A percentile compares a stretch with the other conserved stretches of the same genome.
phyloP scores from a whole-genome alignment of 148 eudicot species.

The Oxyria digyna region DNA sequence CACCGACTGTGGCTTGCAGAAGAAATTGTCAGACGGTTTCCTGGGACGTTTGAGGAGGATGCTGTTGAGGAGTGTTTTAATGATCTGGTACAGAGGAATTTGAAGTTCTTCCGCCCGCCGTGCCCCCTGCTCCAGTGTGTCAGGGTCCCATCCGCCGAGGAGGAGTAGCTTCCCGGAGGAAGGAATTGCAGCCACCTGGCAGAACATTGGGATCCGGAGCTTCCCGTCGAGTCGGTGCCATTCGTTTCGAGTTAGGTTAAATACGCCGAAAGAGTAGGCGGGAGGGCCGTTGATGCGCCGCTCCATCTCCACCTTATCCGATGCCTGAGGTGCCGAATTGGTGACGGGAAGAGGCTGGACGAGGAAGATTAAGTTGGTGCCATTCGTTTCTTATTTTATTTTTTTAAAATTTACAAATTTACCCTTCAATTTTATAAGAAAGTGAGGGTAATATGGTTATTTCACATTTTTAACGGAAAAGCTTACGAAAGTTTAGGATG shows the following conservation, averaged over 20 bases:
- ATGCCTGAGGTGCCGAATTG: neutral
- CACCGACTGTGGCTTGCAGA: conserved; percentile 38
- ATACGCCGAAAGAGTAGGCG: conserved; percentile 14
- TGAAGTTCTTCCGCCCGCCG: no score
- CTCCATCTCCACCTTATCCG: neutral
- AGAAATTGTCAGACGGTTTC: conserved; percentile 23
- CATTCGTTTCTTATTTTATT: no score
- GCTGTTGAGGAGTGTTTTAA: conserved; percentile 23
- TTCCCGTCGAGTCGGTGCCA: conserved; percentile 15
- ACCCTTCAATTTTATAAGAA: no score
- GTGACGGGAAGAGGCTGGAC: conserved; percentile 16
- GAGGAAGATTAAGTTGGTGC: conserved; percentile 11
- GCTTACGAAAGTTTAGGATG: no score
- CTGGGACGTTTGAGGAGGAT: conserved; percentile 18
- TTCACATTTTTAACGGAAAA: no score
- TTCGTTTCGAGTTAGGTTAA: neutral
- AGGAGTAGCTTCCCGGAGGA: conserved; percentile 12
- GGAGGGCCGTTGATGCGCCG: neutral
- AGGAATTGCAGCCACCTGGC: conserved; percentile 20
- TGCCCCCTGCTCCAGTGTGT: conserved; percentile 22
- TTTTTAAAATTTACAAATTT: no score
- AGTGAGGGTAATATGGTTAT: no score
- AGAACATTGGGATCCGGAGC: conserved; percentile 16
- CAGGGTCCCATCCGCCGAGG: conserved; percentile 34
- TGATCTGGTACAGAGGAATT: conserved; percentile 24